Evolutionary conservation across 2,329 filamentous ascomycete species (phyloP).

Genomic region (Drechslera avenae): DNA sequence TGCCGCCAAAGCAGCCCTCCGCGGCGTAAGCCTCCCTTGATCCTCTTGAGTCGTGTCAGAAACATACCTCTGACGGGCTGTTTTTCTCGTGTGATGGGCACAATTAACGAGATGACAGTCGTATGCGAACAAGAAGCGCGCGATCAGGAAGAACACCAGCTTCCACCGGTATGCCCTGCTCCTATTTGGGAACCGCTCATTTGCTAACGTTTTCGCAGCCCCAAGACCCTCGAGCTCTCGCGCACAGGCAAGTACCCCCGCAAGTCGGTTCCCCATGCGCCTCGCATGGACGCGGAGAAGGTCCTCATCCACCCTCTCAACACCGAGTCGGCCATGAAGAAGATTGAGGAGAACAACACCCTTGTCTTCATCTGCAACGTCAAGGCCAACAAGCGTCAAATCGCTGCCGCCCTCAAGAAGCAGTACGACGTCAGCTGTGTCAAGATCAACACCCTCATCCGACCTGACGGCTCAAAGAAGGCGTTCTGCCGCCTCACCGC

Average conservation of each 20-base stretch:
- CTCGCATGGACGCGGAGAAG: constrained; percentile 96
- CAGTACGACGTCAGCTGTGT: constrained; percentile 97
- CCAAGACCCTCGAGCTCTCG: constrained; percentile 92
- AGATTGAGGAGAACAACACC: constrained; percentile 99
- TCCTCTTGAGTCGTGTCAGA: constrained; percentile 56
- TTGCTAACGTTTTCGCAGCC: constrained; percentile 45
- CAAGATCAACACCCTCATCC: constrained; percentile 99
- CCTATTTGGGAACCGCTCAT: neutral
- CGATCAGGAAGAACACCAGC: constrained; percentile 87
- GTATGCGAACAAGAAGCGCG: constrained; percentile 84
- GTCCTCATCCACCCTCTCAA: constrained; percentile 96
- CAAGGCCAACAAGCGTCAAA: constrained; percentile 96
- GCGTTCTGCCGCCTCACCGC: constrained; percentile 93
- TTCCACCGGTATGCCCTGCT: constrained; percentile 72
- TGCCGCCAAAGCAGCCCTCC: constrained; percentile 94
- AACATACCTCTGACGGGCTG: constrained; percentile 59
- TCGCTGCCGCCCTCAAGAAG: constrained; percentile 98
- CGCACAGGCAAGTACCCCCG: constrained; percentile 94
- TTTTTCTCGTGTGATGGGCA: constrained; percentile 48
- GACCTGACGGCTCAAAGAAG: constrained; percentile 98
- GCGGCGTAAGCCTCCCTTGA: constrained; percentile 73
- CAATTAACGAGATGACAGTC: constrained; percentile 58
- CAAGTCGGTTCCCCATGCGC: constrained; percentile 87
- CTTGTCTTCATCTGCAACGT: constrained; percentile 96
- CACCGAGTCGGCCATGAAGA: constrained; percentile 99